Evolutionary conservation across 1,284 basidiomycete genomes (phyloP).

Genomic region (Caloboletus inedulis): DNA sequence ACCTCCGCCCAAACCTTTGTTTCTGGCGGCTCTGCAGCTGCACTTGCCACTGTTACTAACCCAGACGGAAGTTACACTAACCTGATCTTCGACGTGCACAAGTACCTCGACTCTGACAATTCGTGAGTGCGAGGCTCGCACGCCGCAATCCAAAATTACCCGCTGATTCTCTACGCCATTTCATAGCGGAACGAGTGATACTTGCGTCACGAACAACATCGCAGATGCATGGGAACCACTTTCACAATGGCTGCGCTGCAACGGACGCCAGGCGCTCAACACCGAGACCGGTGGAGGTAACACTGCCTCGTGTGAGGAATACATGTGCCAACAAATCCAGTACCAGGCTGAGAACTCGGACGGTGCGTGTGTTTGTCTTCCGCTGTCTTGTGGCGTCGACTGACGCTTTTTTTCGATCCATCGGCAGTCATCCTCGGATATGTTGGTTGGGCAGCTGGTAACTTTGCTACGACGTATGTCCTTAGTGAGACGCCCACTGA

Average conservation of each 20-base stretch:
- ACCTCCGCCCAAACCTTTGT: slow-evolving; percentile 11
- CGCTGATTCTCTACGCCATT: too few relatives aligned
- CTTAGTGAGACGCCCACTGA: slow-evolving; percentile 14
- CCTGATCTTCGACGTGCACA: slow-evolving; percentile 16
- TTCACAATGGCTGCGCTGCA: slow-evolving; percentile 46
- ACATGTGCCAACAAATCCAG: slow-evolving; percentile 44
- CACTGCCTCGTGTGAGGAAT: slow-evolving; percentile 43
- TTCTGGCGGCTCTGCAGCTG: slow-evolving; percentile 45
- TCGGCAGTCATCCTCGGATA: slow-evolving; percentile 15
- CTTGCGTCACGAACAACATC: slow-evolving; percentile 10
- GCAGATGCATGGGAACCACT: slow-evolving; percentile 42
- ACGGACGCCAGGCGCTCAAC: slow-evolving; percentile 55
- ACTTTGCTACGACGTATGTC: slow-evolving; percentile 6
- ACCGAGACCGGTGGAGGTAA: slow-evolving; percentile 64
- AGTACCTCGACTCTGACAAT: slow-evolving; percentile 13
- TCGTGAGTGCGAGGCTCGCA: slow-evolving; percentile 8
- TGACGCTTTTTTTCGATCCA: neutral
- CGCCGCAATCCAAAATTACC: neutral
- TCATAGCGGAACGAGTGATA: slow-evolving; percentile 6
- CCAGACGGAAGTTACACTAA: slow-evolving; percentile 10
- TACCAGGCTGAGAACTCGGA: slow-evolving; percentile 16
- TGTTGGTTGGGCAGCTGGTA: slow-evolving; percentile 12
- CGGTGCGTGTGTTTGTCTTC: slow-evolving; percentile 1
- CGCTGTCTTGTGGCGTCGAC: neutral
- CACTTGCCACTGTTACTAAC: slow-evolving; percentile 43